phyloP scores from a whole-genome alignment of 2,329 filamentous ascomycete species.

The Fusarium luffae region DNA sequence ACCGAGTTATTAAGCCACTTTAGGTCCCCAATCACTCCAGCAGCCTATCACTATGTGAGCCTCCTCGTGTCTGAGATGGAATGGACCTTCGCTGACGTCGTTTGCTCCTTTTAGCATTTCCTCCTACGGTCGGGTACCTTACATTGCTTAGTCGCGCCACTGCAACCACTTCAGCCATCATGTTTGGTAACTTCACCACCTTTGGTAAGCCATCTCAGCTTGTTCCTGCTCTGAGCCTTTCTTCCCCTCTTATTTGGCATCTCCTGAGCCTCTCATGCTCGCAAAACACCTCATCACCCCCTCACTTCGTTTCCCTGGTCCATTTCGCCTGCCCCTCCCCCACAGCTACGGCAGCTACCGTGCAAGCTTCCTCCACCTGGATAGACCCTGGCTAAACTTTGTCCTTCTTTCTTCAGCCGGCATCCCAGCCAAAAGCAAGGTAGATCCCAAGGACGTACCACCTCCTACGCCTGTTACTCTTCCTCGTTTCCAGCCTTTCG shows the following conservation, averaged over 20 bases:
- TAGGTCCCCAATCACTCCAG: background rate
- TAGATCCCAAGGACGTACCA: slow-evolving; percentile 64
- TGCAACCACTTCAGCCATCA: slow-evolving; percentile 43
- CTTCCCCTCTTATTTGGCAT: background rate
- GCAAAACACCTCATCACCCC: slow-evolving; percentile 37
- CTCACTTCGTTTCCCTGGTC: slow-evolving; percentile 26
- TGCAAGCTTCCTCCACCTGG: slow-evolving; percentile 24
- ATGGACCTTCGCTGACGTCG: slow-evolving; percentile 25
- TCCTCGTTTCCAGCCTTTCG: slow-evolving; percentile 58
- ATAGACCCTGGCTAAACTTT: slow-evolving; percentile 37
- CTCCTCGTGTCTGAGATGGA: slow-evolving; percentile 15
- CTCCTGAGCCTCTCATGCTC: slow-evolving; percentile 12
- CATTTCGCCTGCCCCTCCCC: slow-evolving; percentile 23
- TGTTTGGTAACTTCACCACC: slow-evolving; percentile 58
- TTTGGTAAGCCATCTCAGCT: slow-evolving; percentile 50
- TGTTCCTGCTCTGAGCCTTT: background rate
- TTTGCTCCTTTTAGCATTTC: slow-evolving; percentile 24
- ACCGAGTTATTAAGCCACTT: background rate
- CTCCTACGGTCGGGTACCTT: slow-evolving; percentile 23
- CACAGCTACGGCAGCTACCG: slow-evolving; percentile 21
- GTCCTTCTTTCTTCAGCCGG: slow-evolving; percentile 40
- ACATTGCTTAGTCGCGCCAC: slow-evolving; percentile 38
- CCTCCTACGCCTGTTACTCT: slow-evolving; percentile 66
- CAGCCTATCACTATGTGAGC: slow-evolving; percentile 22
- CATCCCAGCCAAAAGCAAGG: slow-evolving; percentile 45